Conservation (phyloP, 148 eudicot genomes). For the Camellia sinensis region DNA sequence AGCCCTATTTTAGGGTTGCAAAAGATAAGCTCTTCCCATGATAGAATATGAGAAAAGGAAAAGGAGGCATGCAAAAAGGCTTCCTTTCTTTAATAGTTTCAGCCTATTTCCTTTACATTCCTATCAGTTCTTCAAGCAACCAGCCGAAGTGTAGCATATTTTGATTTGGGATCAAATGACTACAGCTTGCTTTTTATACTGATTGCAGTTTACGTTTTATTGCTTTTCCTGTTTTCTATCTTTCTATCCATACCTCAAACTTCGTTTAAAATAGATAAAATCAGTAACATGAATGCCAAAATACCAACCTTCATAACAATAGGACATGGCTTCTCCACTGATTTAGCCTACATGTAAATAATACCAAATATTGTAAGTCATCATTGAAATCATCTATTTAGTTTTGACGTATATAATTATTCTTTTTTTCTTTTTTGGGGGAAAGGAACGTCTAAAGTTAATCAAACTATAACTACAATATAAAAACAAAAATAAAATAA, state of each 20-base stretch:
- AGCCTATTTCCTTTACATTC: background rate
- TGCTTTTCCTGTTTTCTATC: background rate
- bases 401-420: background rate
- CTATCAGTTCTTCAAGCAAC: background rate
- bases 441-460: background rate
- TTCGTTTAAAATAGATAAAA: background rate
- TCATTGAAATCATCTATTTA: background rate
- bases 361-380: constrained; percentile 15
- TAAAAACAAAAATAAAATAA: background rate
- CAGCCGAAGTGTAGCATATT: background rate
- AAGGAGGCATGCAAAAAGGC: background rate
- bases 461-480: background rate
- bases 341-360: constrained; percentile 51
- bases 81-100: background rate
- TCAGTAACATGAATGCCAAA: constrained; percentile 6
- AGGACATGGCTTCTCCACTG: constrained; percentile 45
- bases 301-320: constrained; percentile 65
- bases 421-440: too few species aligned
- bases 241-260: background rate
- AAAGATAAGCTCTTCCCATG: background rate
- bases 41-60: background rate
- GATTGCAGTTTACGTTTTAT: background rate
- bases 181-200: background rate
- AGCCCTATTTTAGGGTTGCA: background rate
- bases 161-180: background rate